Conservation (phyloP, 2,329 filamentous ascomycete genomes). For the Pyrenophora tritici-repentis region DNA sequence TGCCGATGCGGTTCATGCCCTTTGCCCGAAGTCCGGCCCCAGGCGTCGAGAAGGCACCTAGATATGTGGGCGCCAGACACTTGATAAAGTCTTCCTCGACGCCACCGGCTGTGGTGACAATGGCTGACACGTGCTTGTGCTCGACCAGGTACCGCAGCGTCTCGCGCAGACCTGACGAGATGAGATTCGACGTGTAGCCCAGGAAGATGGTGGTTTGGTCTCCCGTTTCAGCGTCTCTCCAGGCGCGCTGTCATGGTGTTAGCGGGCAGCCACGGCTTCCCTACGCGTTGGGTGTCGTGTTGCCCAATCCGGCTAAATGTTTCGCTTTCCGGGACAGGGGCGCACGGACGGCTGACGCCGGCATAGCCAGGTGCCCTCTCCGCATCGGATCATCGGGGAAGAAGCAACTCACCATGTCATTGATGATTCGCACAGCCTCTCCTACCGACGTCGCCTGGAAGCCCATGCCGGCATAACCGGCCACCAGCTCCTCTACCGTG, state of each 20-base stretch:
- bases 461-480: slow-evolving; percentile 83
- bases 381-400: slow-evolving; percentile 9
- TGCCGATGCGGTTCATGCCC: slow-evolving; percentile 94
- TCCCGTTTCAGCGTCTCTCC: slow-evolving; percentile 78
- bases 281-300: slow-evolving; percentile 27
- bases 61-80: slow-evolving; percentile 91
- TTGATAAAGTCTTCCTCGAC: slow-evolving; percentile 99
- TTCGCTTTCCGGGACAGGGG: slow-evolving; percentile 24
- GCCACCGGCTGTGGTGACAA: slow-evolving; percentile 94
- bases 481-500: slow-evolving; percentile 82
- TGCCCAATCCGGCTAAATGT: slow-evolving; percentile 42
- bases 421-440: slow-evolving; percentile 88
- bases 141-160: slow-evolving; percentile 91
- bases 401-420: slow-evolving; percentile 75
- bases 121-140: slow-evolving; percentile 87
- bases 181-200: slow-evolving; percentile 96
- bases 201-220: slow-evolving; percentile 91
- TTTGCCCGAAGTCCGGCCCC: slow-evolving; percentile 80
- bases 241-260: slow-evolving; percentile 65
- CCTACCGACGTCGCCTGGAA: slow-evolving; percentile 81
- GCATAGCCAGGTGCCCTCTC: slow-evolving; percentile 14
- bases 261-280: slow-evolving; percentile 32
- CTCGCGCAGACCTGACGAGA: slow-evolving; percentile 91
- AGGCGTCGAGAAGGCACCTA: slow-evolving; percentile 79
- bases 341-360: slow-evolving; percentile 29